These are phyloP conservation scores for Petrea volubilis DNA, from an alignment of 257 asterid genomes.

Conservation along the genomic window DNA sequence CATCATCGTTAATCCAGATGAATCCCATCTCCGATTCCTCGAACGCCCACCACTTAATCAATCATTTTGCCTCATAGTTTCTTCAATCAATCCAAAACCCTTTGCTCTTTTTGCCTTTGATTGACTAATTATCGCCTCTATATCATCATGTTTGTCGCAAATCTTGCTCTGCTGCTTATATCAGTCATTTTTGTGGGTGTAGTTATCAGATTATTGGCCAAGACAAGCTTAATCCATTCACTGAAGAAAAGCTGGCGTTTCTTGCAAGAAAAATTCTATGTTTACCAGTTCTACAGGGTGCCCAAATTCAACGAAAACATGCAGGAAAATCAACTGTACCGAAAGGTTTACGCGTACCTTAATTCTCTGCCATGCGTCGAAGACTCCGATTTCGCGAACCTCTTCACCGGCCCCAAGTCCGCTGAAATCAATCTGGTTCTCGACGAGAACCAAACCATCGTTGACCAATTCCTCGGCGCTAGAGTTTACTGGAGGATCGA, in stretches of 20 bases:
- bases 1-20: background rate
- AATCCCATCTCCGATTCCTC: constrained; percentile 3
- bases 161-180: constrained; percentile 26
- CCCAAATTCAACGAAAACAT: constrained; percentile 63
- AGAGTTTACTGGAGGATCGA: constrained; percentile 50
- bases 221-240: constrained; percentile 34
- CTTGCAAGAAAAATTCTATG: constrained; percentile 43
- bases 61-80: background rate
- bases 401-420: constrained; percentile 53
- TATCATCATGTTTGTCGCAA: constrained; percentile 33
- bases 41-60: background rate
- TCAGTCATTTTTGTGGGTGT: constrained; percentile 22
- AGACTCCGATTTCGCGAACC: constrained; percentile 69
- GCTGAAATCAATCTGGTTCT: constrained; percentile 55
- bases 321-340: constrained; percentile 66
- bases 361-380: constrained; percentile 62
- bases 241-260: constrained; percentile 39
- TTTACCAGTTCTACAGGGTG: constrained; percentile 64
- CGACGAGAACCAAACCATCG: constrained; percentile 47
- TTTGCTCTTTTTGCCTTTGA: background rate
- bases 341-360: constrained; percentile 52
- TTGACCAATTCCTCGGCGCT: constrained; percentile 56
- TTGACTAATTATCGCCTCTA: background rate
- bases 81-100: background rate
- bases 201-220: constrained; percentile 34